Percentiles rank a stretch among this genome's conserved stretches.
Conservation (phyloP, 73 alveolate genomes). For the Paramecium bursaria region DNA sequence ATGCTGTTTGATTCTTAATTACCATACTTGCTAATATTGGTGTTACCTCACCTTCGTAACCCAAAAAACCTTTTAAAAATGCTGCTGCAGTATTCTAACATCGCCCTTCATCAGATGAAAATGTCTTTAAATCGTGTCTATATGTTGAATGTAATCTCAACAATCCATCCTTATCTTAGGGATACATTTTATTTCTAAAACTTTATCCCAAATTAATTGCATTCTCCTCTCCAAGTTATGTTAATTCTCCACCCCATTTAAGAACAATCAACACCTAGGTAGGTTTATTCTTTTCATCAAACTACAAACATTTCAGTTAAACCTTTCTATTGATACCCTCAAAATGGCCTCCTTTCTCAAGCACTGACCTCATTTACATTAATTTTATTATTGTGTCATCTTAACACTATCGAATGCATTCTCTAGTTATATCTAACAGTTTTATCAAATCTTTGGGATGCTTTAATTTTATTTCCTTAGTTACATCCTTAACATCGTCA, state of each 20-base stretch:
- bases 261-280: conserved; percentile 81
- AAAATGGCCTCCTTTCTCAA: conserved; percentile 75
- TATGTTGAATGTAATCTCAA: conserved; percentile 94
- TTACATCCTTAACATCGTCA: conserved; percentile 74
- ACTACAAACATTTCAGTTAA: conserved; percentile 56
- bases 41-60: conserved; percentile 90
- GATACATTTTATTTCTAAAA: conserved; percentile 88
- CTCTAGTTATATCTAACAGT: conserved; percentile 79
- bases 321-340: conserved; percentile 72
- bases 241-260: conserved; percentile 97
- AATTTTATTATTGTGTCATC: conserved; percentile 85
- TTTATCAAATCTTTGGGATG: conserved; percentile 75
- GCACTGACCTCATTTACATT: conserved; percentile 87
- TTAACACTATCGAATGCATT: conserved; percentile 79
- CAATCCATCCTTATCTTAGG: conserved; percentile 85
- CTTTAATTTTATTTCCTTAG: conserved; percentile 81
- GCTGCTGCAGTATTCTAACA: conserved; percentile 97
- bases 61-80: conserved; percentile 92
- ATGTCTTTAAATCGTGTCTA: conserved; percentile 96
- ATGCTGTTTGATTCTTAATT: conserved; percentile 82
- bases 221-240: conserved; percentile 94
- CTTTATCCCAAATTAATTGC: conserved; percentile 86
- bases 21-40: conserved; percentile 93
- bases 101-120: conserved; percentile 96
- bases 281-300: conserved; percentile 60